These are phyloP conservation scores for Epicoccum nigrum DNA, from an alignment of 2,329 filamentous ascomycete genomes.

Conservation along the genomic window DNA sequence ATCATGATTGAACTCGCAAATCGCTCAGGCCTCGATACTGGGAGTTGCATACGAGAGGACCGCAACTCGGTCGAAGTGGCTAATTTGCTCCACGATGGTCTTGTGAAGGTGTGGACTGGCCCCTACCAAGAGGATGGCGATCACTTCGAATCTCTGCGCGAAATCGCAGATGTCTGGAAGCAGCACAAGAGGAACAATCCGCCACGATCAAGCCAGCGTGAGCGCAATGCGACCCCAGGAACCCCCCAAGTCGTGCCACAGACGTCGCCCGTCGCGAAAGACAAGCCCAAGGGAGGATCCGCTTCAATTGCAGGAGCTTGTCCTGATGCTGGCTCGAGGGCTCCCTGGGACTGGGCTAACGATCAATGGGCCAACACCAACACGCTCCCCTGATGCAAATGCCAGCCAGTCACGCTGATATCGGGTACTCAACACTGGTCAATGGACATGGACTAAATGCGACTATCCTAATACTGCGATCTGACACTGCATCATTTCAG, in stretches of 20 bases:
- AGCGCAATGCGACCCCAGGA: background rate
- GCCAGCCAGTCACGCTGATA: background rate
- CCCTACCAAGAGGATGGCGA: background rate
- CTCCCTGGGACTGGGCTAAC: background rate
- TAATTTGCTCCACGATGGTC: constrained; percentile 1
- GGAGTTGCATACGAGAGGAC: no score
- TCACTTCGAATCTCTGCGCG: background rate
- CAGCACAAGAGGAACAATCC: background rate
- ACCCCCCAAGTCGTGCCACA: background rate
- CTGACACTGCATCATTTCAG: no score
- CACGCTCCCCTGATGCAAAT: background rate
- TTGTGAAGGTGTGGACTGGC: constrained; percentile 1
- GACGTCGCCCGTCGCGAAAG: background rate
- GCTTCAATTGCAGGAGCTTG: background rate
- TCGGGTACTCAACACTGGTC: no score
- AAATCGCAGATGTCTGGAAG: constrained; percentile 1
- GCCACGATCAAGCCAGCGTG: background rate
- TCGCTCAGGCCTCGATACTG: background rate
- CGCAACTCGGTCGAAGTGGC: background rate
- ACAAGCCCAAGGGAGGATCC: background rate
- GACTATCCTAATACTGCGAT: no score
- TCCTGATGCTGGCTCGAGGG: no score
- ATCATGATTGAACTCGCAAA: constrained; percentile 4
- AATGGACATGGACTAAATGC: no score
- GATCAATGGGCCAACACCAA: background rate